phyloP scores from a whole-genome alignment of 352 stramenopile genomes.

The Phytopythium litorale region DNA sequence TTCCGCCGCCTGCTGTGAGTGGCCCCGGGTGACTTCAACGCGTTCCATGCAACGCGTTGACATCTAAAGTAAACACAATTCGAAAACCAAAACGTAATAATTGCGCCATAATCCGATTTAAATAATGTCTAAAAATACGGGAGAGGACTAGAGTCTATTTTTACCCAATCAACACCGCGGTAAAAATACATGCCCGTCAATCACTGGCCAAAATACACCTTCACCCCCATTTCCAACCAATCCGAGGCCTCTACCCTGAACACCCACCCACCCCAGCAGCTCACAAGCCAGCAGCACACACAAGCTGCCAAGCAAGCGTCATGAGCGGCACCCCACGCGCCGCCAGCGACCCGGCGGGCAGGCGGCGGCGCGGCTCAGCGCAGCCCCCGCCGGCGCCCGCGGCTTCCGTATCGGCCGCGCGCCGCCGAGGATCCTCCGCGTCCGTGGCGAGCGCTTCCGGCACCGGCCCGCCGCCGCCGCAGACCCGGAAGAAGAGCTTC shows the following conservation, averaged over 20 bases:
- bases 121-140: not conserved
- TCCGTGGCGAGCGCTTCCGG: not conserved
- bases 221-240: no score
- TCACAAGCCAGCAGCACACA: not conserved
- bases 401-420: not conserved
- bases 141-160: no score
- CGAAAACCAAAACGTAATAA: not conserved
- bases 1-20: conserved; percentile 74
- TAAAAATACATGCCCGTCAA: no score
- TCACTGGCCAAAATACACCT: no score
- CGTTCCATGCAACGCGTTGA: no score
- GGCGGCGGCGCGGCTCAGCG: not conserved
- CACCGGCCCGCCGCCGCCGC: not conserved
- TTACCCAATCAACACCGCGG: no score
- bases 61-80: not conserved
- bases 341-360: not conserved
- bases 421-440: conserved; percentile 1
- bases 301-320: not conserved
- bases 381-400: conserved; percentile 9
- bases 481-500: conserved; percentile 1
- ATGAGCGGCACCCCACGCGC: not conserved
- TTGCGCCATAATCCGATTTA: not conserved
- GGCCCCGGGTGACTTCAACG: no score
- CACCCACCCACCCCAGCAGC: not conserved
- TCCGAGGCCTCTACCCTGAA: not conserved